Conservation (phyloP, 352 stramenopile species). For the Phytopythium mirpurense region DNA sequence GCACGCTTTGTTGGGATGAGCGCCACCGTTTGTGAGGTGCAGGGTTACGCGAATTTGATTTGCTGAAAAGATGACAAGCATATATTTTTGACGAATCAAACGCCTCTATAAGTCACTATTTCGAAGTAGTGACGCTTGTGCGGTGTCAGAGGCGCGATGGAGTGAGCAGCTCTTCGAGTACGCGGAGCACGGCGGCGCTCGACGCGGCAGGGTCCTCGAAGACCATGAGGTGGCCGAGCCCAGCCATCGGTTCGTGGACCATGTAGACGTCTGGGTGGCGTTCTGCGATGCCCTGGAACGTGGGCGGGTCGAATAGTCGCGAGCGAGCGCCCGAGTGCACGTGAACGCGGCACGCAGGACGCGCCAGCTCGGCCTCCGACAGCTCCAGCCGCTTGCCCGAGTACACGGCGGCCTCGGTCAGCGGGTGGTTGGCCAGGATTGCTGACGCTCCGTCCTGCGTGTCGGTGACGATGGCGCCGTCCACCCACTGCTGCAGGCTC, state of each 20-base stretch:
- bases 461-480: conserved; percentile 35
- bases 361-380: conserved; percentile 21
- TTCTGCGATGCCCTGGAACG: conserved; percentile 10
- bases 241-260: conserved; percentile 13
- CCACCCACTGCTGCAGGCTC: conserved; percentile 20
- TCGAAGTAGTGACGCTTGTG: not conserved
- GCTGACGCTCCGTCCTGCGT: conserved; percentile 10
- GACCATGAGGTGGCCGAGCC: conserved; percentile 35
- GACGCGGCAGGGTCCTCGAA: conserved; percentile 36
- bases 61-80: conserved; percentile 1
- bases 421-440: conserved; percentile 28
- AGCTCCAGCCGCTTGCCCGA: conserved; percentile 14
- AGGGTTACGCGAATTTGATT: not conserved
- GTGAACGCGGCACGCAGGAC: conserved; percentile 18
- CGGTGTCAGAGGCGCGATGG: conserved; percentile 9
- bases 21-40: not conserved
- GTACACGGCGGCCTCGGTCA: conserved; percentile 36
- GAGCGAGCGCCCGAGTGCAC: conserved; percentile 27
- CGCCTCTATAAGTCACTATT: not conserved
- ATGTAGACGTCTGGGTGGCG: conserved; percentile 21
- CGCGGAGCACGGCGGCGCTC: conserved; percentile 18
- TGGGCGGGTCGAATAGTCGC: conserved; percentile 15
- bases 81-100: conserved; percentile 1
- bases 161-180: conserved; percentile 11
- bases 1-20: no score